Evolutionary conservation across 192 early-diverging fungal species (phyloP), one percentile per base, ranked within the genome.

Genomic region (Dispira simplex): DNA sequence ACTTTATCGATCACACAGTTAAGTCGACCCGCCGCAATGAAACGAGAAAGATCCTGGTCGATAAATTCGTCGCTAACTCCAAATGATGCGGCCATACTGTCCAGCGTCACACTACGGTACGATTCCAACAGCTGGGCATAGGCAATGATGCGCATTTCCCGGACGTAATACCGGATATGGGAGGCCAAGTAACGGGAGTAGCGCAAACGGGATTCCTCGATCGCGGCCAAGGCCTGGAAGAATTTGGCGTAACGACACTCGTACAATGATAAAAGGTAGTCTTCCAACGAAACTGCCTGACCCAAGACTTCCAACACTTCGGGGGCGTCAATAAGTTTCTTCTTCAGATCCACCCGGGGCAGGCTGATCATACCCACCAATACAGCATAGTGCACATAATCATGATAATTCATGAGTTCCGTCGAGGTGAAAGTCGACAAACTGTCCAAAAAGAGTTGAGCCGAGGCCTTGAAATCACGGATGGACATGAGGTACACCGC

Each of bases 1-100:
- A 99, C 97, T 74, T 99, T 99, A 76, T 99, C 97, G 75, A 99
- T 97, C 13, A 96, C 93, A 65, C 92, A 95, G 77, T 99, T 95
- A 46, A 99, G 77, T 44, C 97, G 88, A 13, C 94, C 93, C 13
- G 92, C 88, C 20, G 94, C 90, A 71, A 98, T 93, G 72, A 95
- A 97, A 63, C 86, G 86, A 54, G 90, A 87, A 62, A 99, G 74
- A 72, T 99, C 97, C 68, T 88, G 90, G 79, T 99, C 97, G 65
- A 98, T 95, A 67, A 88, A 99, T 39, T 89, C 87, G 69, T 96
- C 84, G 3, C 87, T 85, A 44, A 99, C 95, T 48, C 93, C 94
- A 84, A 99, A 99, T 46, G 92, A 81, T 52, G 85, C 83, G 28
- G 97, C 97, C 93, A 99, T 93, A 44, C 88, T 93, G 68, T 92